Base-by-base conservation (phyloP, 352 stramenopile genomes). In the Globisporangium viniferum region DNA sequence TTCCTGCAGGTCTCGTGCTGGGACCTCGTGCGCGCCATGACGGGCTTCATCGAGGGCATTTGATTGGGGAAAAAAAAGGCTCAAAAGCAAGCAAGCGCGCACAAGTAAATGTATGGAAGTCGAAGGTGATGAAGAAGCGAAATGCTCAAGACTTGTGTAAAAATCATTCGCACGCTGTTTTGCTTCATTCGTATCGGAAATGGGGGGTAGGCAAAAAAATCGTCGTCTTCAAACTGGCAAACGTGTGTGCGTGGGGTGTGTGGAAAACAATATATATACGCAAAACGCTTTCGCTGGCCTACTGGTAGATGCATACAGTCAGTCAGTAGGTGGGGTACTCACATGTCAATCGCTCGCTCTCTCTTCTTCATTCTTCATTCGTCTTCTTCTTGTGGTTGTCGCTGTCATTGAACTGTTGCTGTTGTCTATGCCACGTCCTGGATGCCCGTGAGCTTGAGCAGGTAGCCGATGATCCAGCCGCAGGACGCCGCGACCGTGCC, bases 401-500 rank as follows among this genome's bases (percentile, higher is more conserved):
- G 20, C 18, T 64, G 27, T 22, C 49, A 27, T 55, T n/a, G 58
- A 10, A 9, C 31, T 29, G 20, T 20, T 48, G 39, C 39, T 10
- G 10, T 27, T 66, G n/a, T 31, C 77, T 87, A 89, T 69, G 73
- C 74, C 35, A 89, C 77, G 61, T 93, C 80, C 69, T 92, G 82
- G 72, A 94, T 90, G 61, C 86, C 86, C 29, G 85, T 92, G 65
- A 93, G 80, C 64, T 92, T 76, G 61, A 94, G 75, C 75, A 92
- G 70, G 71, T 91, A 94, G 59, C 87, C 87, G 49, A 94, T 94
- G 66, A 94, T 24, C 84, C 85, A 94, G 66, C 86, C 87, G 53
- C 72, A 91, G n/a, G 75, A 79, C 14, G 87, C 87, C 0, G 87
- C 87, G 56, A 92, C 75, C 4, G 74, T 88, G 41, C 87, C 87